phyloP scores from a whole-genome alignment of 2,329 filamentous ascomycete species.

The Aspergillaceae sp. region DNA sequence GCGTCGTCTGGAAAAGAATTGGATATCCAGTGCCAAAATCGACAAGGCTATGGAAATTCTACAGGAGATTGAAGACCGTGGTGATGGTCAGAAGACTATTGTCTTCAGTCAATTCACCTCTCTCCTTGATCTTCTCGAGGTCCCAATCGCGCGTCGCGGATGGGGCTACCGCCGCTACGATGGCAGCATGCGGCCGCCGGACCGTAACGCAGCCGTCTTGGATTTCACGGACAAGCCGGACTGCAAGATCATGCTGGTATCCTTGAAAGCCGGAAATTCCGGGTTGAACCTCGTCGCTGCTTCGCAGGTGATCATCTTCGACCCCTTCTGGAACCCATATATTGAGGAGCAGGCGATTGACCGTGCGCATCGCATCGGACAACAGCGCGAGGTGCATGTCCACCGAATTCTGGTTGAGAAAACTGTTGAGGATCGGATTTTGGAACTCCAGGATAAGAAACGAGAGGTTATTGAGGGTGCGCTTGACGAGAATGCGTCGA shows the following conservation, averaged over 20 bases:
- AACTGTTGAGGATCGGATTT: conserved; percentile 83
- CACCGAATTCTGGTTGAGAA: conserved; percentile 68
- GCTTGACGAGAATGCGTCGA: conserved; percentile 64
- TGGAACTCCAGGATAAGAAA: conserved; percentile 70
- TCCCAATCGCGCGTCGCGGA: conserved; percentile 54
- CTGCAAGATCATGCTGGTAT: conserved; percentile 65
- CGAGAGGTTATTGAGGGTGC: conserved; percentile 67
- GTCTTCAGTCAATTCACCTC: conserved; percentile 78
- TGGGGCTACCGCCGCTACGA: conserved; percentile 63
- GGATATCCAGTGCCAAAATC: conserved; percentile 67
- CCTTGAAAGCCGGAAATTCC: conserved; percentile 71
- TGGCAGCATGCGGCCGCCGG: conserved; percentile 60
- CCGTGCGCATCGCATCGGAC: conserved; percentile 79
- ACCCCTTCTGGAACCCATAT: conserved; percentile 92
- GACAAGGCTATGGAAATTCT: conserved; percentile 61
- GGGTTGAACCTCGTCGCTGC: conserved; percentile 79
- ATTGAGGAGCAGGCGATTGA: conserved; percentile 90
- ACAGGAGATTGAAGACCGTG: conserved; percentile 38
- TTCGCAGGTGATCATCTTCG: conserved; percentile 78
- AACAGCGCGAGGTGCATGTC: conserved; percentile 63
- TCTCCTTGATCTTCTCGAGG: conserved; percentile 66
- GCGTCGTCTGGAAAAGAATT: conserved; percentile 57
- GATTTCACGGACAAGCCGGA: conserved; percentile 56
- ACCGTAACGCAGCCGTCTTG: conserved; percentile 58
- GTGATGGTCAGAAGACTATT: conserved; percentile 62